phyloP scores from a whole-genome alignment of 139 green algal species.

The Volvox reticuliferus region DNA sequence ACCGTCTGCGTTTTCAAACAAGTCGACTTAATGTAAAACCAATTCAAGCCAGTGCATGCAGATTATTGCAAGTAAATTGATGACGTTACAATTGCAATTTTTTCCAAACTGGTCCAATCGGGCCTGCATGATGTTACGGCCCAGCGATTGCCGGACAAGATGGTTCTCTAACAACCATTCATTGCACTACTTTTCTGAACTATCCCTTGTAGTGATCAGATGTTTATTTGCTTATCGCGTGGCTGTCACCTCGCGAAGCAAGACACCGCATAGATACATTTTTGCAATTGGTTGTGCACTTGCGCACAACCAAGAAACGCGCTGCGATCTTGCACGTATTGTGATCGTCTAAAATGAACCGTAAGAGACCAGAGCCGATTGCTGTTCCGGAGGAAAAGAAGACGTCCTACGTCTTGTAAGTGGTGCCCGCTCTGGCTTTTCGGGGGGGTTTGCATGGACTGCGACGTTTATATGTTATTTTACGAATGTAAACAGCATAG shows the following conservation, averaged over 20 bases:
- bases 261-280: no score
- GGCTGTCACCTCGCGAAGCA: no score
- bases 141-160: no score
- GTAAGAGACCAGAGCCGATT: constrained; percentile 47
- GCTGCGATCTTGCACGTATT: background rate
- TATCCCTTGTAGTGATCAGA: no score
- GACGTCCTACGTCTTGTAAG: constrained; percentile 51
- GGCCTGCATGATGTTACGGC: no score
- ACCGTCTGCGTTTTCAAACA: constrained; percentile 24
- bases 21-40: background rate
- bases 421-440: background rate
- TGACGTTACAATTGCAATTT: no score
- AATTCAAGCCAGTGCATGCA: background rate
- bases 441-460: background rate
- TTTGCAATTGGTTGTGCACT: background rate
- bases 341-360: constrained; percentile 4
- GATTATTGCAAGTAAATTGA: no score
- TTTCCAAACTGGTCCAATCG: no score
- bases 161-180: no score
- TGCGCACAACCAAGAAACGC: background rate
- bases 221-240: no score
- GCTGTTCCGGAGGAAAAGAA: constrained; percentile 51
- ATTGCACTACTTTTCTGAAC: no score
- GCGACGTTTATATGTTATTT: background rate
- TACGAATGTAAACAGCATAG: background rate